Conservation (phyloP, 2,329 filamentous ascomycete genomes). For the Trichophyton equinum region DNA sequence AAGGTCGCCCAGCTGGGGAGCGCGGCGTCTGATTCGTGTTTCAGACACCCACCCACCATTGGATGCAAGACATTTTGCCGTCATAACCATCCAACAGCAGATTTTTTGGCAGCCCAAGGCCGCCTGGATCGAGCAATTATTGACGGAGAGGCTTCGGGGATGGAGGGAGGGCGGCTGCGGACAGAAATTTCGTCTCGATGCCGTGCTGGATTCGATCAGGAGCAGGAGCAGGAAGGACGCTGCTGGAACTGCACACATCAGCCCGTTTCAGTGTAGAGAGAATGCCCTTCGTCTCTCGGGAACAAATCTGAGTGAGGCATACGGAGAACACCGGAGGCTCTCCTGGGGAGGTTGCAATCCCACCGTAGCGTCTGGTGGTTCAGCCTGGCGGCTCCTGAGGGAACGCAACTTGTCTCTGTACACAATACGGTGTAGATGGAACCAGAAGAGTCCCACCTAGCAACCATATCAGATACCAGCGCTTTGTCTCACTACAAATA, state of each 20-base stretch:
- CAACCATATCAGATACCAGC: too few species aligned
- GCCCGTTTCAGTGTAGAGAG: background rate
- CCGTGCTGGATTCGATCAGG: too few species aligned
- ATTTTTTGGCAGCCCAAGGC: background rate
- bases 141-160: background rate
- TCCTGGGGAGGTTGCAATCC: background rate
- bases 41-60: background rate
- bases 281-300: background rate
- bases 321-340: background rate
- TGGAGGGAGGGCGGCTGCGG: background rate
- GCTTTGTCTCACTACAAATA: background rate
- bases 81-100: background rate
- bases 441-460: background rate
- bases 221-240: background rate
- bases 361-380: background rate
- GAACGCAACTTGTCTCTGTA: background rate
- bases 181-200: background rate
- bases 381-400: background rate
- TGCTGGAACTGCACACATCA: background rate
- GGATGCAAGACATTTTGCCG: constrained; percentile 4
- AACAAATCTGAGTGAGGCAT: background rate
- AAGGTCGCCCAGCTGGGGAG: background rate
- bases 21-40: constrained; percentile 4
- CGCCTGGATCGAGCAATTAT: constrained; percentile 4
- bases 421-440: background rate